Base-by-base conservation (phyloP, 2,329 filamentous ascomycete species). In the Trichoderma asperellum region DNA sequence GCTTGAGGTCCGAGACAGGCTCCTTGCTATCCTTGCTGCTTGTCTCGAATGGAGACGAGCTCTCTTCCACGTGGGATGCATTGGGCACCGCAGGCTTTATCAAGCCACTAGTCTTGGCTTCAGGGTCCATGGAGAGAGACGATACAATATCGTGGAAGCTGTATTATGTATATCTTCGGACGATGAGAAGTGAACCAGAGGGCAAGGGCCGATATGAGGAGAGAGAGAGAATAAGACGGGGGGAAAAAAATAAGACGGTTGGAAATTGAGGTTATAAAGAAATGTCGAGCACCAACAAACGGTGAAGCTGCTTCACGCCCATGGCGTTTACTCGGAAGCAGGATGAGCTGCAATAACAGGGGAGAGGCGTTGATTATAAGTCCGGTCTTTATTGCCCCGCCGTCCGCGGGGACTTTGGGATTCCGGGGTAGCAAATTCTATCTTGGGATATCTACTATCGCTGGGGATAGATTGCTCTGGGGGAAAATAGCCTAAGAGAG, bases 11-110 rank as follows among this genome's bases (percentile, higher is more conserved):
- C 53, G 63, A 58, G 24, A 34, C 32, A 11, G 52, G 63, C 52
- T 66, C 63, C 37, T 66, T 66, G 37, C 63, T n/a, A 27, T 66
- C 63, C n/a, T 66, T 66, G 37, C 63, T n/a, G 5, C 57, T 55
- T 14, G 21, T 47, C 52, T 66, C 63, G 37, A 58, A 66, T 10
- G 24, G 27, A 21, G 63, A 47, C 29, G 37, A 27, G 37, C 63
- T 66, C 53, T 66, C 62, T 53, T 65, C 63, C 53, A 66, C 27
- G 21, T 66, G 63, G 7, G 63, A 53, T 14, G 63, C 63, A 10
- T 53, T 34, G 21, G 63, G 63, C 14, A 37, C 53, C 35, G 40
- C 16, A 12, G 34, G 63, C 27, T 58, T 66, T 43, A 43, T 43
- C 40, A 18, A 43, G 40, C 40, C 40, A n/a, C 40, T 43, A 7